Evolutionary conservation across 1,284 basidiomycete species (phyloP).

Genomic region (Peniophora sp.): DNA sequence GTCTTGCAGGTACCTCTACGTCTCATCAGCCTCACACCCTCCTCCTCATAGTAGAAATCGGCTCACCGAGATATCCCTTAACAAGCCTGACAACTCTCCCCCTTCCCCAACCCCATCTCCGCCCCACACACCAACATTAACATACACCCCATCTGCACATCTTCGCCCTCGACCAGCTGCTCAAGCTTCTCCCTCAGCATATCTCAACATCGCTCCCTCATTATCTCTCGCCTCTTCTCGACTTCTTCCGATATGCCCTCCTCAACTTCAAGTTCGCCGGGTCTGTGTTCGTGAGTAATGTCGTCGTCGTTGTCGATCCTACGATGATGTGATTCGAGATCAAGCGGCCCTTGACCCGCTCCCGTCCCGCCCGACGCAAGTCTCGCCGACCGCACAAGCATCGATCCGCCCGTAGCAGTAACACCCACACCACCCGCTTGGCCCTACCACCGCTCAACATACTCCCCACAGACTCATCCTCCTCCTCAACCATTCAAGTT

Average conservation of each 20-base stretch:
- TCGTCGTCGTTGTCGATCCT: no score
- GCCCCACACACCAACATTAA: constrained; percentile 49
- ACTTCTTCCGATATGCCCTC: constrained; percentile 12
- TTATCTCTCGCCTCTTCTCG: constrained; percentile 5
- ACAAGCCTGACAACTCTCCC: constrained; percentile 45
- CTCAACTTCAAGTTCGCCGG: no score
- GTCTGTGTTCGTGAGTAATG: not conserved
- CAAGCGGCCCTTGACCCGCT: no score
- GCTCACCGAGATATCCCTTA: constrained; percentile 64
- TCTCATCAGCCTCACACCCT: not conserved
- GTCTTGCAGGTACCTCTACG: constrained; percentile 52
- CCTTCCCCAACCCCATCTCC: constrained; percentile 42
- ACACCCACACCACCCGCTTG: no score
- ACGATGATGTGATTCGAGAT: no score
- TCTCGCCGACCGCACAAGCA: not conserved
- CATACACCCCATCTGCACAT: constrained; percentile 71
- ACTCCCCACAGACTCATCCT: no score
- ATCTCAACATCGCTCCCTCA: constrained; percentile 39
- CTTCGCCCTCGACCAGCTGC: constrained; percentile 57
- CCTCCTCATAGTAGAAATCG: no score
- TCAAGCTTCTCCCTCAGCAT: constrained; percentile 51
- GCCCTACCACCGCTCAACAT: no score
- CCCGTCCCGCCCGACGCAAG: not conserved
- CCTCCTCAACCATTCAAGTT: no score
- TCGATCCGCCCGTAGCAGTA: no score